Percentiles rank a stretch among this genome's conserved stretches.
phyloP scores from a whole-genome alignment of 2,329 filamentous ascomycete species.

The Teratosphaeria gauchensis region DNA sequence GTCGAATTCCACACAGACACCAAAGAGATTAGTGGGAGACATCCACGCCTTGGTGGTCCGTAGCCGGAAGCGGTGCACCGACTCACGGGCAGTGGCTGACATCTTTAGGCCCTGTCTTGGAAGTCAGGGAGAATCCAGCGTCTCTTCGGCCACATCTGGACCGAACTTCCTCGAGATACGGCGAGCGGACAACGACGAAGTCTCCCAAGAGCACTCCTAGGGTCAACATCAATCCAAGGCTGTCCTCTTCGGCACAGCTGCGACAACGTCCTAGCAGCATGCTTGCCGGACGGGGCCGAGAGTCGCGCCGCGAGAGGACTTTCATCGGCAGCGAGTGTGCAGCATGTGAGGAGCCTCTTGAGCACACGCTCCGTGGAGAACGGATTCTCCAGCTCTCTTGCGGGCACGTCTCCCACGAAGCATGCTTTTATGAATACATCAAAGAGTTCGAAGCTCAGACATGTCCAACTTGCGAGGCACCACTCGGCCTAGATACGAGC shows the following conservation, averaged over 20 bases:
- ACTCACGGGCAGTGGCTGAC: constrained; percentile 10
- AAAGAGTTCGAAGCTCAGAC: constrained; percentile 88
- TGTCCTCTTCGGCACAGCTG: constrained; percentile 11
- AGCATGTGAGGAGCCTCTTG: constrained; percentile 91
- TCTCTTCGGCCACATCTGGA: constrained; percentile 12
- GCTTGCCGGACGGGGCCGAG: constrained; percentile 21
- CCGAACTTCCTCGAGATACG: constrained; percentile 4
- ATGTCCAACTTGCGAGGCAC: constrained; percentile 88
- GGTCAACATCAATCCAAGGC: constrained; percentile 7
- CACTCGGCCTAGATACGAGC: constrained; percentile 83
- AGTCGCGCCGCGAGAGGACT: constrained; percentile 71
- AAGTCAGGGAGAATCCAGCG: constrained; percentile 11
- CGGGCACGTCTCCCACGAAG: constrained; percentile 93
- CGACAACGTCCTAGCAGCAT: constrained; percentile 22
- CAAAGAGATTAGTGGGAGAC: constrained; percentile 14
- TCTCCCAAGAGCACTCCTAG: not conserved
- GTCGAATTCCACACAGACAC: constrained; percentile 7
- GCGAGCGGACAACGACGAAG: not conserved
- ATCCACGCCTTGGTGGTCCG: constrained; percentile 1
- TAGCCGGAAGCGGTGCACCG: not conserved
- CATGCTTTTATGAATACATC: constrained; percentile 98
- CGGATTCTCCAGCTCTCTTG: constrained; percentile 93
- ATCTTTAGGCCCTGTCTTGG: constrained; percentile 10
- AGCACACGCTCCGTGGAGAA: constrained; percentile 90
- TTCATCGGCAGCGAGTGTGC: constrained; percentile 93